Conservation (phyloP, 106 monocot species). For the Apostasia shenzhenica region DNA sequence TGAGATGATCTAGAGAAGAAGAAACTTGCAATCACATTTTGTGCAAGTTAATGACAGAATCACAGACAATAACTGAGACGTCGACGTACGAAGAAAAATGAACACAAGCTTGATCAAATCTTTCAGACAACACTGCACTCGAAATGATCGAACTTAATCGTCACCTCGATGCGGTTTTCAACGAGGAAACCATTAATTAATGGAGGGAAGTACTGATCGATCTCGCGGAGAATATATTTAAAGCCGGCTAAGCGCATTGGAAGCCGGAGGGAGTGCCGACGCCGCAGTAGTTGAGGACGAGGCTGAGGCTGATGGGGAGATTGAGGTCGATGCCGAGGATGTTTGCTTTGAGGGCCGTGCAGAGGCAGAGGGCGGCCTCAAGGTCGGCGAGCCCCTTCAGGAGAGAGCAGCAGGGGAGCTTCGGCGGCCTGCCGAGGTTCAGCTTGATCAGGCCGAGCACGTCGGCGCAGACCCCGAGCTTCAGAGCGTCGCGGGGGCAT, state of each 20-base stretch:
- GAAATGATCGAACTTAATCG: too few relatives aligned
- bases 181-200: too few relatives aligned
- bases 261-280: neutral
- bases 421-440: constrained; percentile 18
- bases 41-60: too few relatives aligned
- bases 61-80: too few relatives aligned
- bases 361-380: constrained; percentile 45
- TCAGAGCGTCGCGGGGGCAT: constrained; percentile 14
- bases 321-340: constrained; percentile 39
- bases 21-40: too few relatives aligned
- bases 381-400: constrained; percentile 27
- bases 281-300: constrained; percentile 34
- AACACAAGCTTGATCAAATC: too few relatives aligned
- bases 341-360: constrained; percentile 34
- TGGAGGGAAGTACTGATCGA: too few relatives aligned
- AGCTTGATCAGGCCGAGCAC: constrained; percentile 32
- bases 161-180: too few relatives aligned
- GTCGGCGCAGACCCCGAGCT: constrained; percentile 43
- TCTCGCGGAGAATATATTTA: too few relatives aligned
- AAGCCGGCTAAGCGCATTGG: constrained; percentile 1
- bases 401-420: constrained; percentile 28
- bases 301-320: constrained; percentile 31
- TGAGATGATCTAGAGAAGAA: too few relatives aligned
- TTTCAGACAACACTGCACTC: too few relatives aligned
- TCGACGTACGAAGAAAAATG: too few relatives aligned